Conservation (phyloP, 2,329 filamentous ascomycete species). For the Arthrobotrys sinensis region DNA sequence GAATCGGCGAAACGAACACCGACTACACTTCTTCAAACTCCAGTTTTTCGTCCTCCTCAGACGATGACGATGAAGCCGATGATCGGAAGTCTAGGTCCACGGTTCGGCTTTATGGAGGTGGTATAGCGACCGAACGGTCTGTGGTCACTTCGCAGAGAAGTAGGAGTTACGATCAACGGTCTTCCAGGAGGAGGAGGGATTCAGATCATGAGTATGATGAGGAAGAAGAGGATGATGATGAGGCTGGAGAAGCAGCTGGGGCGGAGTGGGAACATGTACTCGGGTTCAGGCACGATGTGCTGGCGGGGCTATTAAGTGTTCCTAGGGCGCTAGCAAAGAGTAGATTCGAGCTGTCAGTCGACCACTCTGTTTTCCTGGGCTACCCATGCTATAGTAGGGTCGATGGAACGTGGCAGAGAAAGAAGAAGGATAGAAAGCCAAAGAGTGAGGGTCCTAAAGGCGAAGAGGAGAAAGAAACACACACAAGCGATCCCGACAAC, state of each 20-base stretch:
- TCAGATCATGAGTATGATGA: slow-evolving; percentile 65
- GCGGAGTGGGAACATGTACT: slow-evolving; percentile 78
- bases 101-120: slow-evolving; percentile 56
- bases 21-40: slow-evolving; percentile 67
- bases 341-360: slow-evolving; percentile 84
- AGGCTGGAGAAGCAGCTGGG: slow-evolving; percentile 70
- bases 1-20: slow-evolving; percentile 65
- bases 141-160: slow-evolving; percentile 61
- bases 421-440: slow-evolving; percentile 70
- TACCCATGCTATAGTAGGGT: slow-evolving; percentile 86
- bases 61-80: slow-evolving; percentile 63
- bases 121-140: slow-evolving; percentile 58
- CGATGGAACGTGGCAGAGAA: slow-evolving; percentile 82
- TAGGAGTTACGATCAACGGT: slow-evolving; percentile 47
- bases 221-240: slow-evolving; percentile 67
- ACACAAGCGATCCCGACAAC: slow-evolving; percentile 65
- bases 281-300: slow-evolving; percentile 80
- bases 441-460: slow-evolving; percentile 23
- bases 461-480: slow-evolving; percentile 64
- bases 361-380: slow-evolving; percentile 84
- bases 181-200: slow-evolving; percentile 55
- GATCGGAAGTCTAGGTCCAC: slow-evolving; percentile 66
- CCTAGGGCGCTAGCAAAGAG: slow-evolving; percentile 83
- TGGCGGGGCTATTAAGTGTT: slow-evolving; percentile 85
- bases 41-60: slow-evolving; percentile 62